Conservation (phyloP, 768 basidiomycete species). For the Krasilnikovozyma curviuscula region DNA sequence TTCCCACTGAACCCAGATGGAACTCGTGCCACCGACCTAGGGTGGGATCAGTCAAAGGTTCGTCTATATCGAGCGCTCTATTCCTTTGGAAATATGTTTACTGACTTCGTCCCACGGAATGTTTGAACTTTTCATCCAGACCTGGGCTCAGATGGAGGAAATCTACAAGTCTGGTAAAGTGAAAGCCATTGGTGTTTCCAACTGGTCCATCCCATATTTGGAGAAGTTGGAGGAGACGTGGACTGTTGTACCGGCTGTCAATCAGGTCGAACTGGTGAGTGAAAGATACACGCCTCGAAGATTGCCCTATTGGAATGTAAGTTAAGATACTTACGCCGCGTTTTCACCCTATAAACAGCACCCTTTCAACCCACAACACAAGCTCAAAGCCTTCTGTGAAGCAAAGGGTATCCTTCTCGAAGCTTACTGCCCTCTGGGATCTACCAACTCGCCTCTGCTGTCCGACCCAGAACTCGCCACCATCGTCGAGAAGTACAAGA, state of each 20-base stretch:
- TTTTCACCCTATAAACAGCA: not conserved
- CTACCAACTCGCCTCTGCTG: slow-evolving; percentile 54
- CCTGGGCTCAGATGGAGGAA: slow-evolving; percentile 20
- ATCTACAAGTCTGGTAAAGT: slow-evolving; percentile 4
- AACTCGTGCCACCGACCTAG: slow-evolving; percentile 12
- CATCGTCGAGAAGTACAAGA: slow-evolving; percentile 44
- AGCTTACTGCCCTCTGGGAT: slow-evolving; percentile 67
- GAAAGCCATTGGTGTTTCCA: slow-evolving; percentile 48
- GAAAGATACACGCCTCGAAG: too few species aligned
- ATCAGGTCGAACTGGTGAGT: slow-evolving; percentile 45
- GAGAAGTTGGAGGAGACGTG: slow-evolving; percentile 49
- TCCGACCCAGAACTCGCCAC: slow-evolving; percentile 37
- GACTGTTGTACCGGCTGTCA: slow-evolving; percentile 51
- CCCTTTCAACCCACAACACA: slow-evolving; percentile 25
- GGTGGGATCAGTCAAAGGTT: slow-evolving; percentile 14
- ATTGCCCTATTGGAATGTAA: too few species aligned
- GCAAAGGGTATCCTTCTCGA: slow-evolving; percentile 53
- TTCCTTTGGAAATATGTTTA: too few species aligned
- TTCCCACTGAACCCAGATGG: slow-evolving; percentile 13
- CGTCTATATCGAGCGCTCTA: too few species aligned
- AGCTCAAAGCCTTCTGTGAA: slow-evolving; percentile 50
- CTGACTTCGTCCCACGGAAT: too few species aligned
- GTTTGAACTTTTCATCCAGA: too few species aligned
- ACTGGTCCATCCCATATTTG: slow-evolving; percentile 47
- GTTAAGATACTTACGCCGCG: not conserved